Conservation (phyloP, 2,329 filamentous ascomycete species). For the Setomelanomma holmii region DNA sequence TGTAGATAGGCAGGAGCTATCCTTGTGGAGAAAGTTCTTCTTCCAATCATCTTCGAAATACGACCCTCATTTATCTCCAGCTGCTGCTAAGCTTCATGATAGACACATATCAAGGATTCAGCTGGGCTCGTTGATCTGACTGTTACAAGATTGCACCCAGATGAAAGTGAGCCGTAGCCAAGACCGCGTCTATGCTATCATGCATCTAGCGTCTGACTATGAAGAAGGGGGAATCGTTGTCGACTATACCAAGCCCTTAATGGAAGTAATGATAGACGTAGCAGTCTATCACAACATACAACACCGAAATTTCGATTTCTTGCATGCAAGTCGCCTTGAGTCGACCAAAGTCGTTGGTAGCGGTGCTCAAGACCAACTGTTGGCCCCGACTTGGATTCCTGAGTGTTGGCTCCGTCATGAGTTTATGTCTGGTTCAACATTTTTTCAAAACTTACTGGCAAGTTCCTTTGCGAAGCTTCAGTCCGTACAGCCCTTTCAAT, state of each 20-base stretch:
- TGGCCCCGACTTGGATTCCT: background rate
- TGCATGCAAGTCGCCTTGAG: background rate
- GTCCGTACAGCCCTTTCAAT: no score
- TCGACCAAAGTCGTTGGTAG: background rate
- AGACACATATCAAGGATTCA: no score
- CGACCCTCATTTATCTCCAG: no score
- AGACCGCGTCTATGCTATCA: conserved; percentile 4
- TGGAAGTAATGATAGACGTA: background rate
- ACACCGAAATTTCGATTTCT: background rate
- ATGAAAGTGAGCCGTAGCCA: background rate
- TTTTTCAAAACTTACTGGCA: no score
- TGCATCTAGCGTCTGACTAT: conserved; percentile 5
- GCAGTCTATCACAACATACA: background rate
- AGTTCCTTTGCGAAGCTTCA: no score
- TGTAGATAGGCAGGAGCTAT: no score
- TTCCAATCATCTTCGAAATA: no score
- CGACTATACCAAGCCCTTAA: background rate
- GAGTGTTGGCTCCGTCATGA: background rate
- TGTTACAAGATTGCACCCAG: background rate
- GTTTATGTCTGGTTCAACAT: no score
- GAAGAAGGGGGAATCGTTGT: conserved; percentile 1
- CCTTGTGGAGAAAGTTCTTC: no score
- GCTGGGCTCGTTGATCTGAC: background rate
- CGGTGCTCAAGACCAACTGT: background rate
- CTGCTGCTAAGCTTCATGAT: no score